phyloP scores from a whole-genome alignment of 75 land plant genomes.

The Selaginella moellendorffii region DNA sequence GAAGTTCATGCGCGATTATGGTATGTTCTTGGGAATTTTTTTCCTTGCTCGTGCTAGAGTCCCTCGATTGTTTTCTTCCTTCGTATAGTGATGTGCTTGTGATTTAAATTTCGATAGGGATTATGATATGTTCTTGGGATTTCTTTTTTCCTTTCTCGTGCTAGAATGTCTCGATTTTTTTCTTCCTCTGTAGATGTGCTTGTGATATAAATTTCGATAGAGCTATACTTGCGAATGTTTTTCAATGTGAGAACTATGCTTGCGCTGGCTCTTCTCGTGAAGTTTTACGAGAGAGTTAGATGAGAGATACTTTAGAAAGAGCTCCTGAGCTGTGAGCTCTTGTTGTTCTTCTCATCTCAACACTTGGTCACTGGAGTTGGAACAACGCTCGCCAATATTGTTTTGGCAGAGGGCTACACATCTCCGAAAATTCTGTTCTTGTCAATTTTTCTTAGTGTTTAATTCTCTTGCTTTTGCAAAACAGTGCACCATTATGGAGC shows the following conservation, averaged over 20 bases:
- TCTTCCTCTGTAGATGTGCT: not conserved
- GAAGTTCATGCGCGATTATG: slow-evolving; percentile 71
- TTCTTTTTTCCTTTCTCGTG: no score
- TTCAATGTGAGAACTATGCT: not conserved
- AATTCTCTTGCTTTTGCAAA: not conserved
- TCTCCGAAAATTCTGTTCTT: slow-evolving; percentile 12
- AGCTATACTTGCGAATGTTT: not conserved
- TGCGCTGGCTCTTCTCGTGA: not conserved
- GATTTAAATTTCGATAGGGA: not conserved
- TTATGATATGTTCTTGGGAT: no score
- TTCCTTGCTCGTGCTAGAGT: not conserved
- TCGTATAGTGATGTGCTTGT: not conserved
- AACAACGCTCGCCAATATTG: slow-evolving; percentile 15
- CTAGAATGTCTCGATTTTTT: no score
- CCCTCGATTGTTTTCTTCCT: slow-evolving; percentile 1
- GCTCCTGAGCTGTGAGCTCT: slow-evolving; percentile 1
- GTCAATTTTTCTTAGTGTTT: not conserved
- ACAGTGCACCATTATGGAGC: slow-evolving; percentile 48
- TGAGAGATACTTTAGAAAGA: not conserved
- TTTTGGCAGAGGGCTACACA: slow-evolving; percentile 20
- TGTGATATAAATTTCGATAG: not conserved
- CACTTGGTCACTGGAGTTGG: slow-evolving; percentile 8
- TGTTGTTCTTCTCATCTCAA: slow-evolving; percentile 9
- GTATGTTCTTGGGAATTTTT: slow-evolving; percentile 14
- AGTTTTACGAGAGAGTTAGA: slow-evolving; percentile 5